Percentiles rank a stretch among this genome's conserved stretches.
These are phyloP conservation scores for Clonostachys sp. DNA, from an alignment of 2,329 filamentous ascomycete genomes.

Conservation along the genomic window DNA sequence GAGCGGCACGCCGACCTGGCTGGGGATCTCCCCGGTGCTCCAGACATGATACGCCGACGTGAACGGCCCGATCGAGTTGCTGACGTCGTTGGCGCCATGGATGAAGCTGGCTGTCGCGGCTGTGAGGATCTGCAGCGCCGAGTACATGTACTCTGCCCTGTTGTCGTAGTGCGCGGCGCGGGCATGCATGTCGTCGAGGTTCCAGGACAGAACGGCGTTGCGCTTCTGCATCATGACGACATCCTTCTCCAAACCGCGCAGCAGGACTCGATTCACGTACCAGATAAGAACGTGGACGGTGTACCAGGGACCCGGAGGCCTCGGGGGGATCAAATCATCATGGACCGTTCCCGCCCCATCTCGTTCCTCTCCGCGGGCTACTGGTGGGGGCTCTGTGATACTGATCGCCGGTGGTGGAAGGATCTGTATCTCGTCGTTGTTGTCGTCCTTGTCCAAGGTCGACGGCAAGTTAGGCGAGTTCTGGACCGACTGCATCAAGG, in stretches of 20 bases:
- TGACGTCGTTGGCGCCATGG: slow-evolving; percentile 63
- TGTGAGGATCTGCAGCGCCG: slow-evolving; percentile 54
- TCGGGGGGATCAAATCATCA: slow-evolving; percentile 16
- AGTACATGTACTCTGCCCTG: slow-evolving; percentile 49
- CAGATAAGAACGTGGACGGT: slow-evolving; percentile 30
- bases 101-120: slow-evolving; percentile 59
- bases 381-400: not conserved
- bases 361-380: not conserved
- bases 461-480: no score
- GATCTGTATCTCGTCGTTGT: slow-evolving; percentile 22
- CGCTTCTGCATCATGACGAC: slow-evolving; percentile 28
- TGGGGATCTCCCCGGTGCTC: slow-evolving; percentile 33
- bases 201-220: slow-evolving; percentile 43
- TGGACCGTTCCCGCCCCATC: not conserved
- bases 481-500: no score
- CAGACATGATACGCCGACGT: slow-evolving; percentile 60
- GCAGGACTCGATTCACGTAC: slow-evolving; percentile 30
- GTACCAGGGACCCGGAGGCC: slow-evolving; percentile 31
- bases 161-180: slow-evolving; percentile 57
- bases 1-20: slow-evolving; percentile 33
- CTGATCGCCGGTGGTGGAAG: slow-evolving; percentile 21
- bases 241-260: slow-evolving; percentile 45
- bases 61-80: slow-evolving; percentile 59
- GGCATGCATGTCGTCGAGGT: slow-evolving; percentile 51
- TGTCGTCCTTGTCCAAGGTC: slow-evolving; percentile 3